Base-by-base conservation (phyloP, 1,284 basidiomycete genomes). In the Mycena citricolor region DNA sequence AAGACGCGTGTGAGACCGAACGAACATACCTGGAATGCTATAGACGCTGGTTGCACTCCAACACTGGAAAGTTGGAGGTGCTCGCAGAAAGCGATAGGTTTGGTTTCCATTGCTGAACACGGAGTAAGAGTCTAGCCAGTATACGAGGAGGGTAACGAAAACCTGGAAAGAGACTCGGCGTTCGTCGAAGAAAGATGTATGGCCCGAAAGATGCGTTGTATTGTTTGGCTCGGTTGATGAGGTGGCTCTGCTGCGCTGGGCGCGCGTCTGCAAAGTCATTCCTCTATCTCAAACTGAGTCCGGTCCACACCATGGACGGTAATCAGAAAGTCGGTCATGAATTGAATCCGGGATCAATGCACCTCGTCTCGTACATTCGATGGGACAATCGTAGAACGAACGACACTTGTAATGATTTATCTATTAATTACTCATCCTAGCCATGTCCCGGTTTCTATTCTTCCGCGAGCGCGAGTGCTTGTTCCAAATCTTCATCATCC, bases 1-100 rank as follows among this genome's bases (percentile, higher is more conserved):
- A 57, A 51, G 39, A 44, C 38, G 32, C 46, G 26, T 47, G 62
- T 57, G 61, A 61, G 61, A 61, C 66, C 53, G 17, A 25, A 34
- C 64, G 45, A 8, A 66, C 78, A 59, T 59, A 87, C 88, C 82
- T 97, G 94, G 74, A 99, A 99, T 26, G 92, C 94, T 64, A 99
- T 99, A 54, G 92, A 95, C 52, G 90, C 85, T 41, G 95, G 94
- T 68, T 98, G 93, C 56, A 99, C 81, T 57, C 94, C 95, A 57
- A 99, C 75, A 64, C 92, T 93, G 24, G 94, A 94, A 62, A 99
- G 88, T 76, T 99, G 91, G 24, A 91, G 70, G 62, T 90, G 88
- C 66, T 91, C 88, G 70, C 84, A 86, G 64, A 89, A 89, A 28
- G 85, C 74, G 60, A 89, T 89, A 37, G 86, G 86, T 73, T 87